A percentile compares a stretch with the other conserved stretches of the same genome.
phyloP scores from a whole-genome alignment of 2,329 filamentous ascomycete species.

The Elsinoe perseae region DNA sequence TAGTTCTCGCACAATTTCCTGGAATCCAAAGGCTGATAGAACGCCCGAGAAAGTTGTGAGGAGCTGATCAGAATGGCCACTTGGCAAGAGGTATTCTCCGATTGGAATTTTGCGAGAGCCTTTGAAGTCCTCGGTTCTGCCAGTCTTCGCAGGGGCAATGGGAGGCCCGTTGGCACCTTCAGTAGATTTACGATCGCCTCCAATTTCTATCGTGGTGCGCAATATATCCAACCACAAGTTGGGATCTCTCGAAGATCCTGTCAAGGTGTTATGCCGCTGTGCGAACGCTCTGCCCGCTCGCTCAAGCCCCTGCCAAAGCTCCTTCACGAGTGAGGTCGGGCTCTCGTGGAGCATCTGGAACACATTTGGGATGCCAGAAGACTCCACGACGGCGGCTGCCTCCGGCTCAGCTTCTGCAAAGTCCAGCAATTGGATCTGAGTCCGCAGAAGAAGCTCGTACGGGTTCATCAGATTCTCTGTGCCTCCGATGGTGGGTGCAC shows the following conservation, averaged over 20 bases:
- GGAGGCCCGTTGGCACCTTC: no score
- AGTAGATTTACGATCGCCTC: no score
- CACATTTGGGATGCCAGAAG: neutral
- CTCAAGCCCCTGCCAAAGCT: neutral
- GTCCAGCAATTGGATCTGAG: neutral
- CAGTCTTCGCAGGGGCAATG: no score
- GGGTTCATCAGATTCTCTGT: neutral
- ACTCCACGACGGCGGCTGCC: neutral
- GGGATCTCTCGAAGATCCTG: neutral
- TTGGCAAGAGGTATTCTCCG: neutral
- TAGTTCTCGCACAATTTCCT: neutral
- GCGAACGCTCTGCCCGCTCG: neutral
- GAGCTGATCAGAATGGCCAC: neutral
- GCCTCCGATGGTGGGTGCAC: neutral
- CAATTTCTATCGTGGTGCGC: no score
- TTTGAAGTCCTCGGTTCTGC: no score
- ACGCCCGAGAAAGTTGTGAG: neutral
- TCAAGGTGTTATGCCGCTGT: neutral
- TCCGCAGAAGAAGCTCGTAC: neutral
- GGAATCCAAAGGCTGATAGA: neutral
- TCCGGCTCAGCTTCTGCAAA: neutral
- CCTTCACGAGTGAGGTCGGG: neutral
- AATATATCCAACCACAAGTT: neutral
- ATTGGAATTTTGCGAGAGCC: no score
- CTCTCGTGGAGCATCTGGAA: neutral